These are phyloP conservation scores for Xylaria acuta DNA, from an alignment of 495 filamentous ascomycete species.

Conservation along the genomic window DNA sequence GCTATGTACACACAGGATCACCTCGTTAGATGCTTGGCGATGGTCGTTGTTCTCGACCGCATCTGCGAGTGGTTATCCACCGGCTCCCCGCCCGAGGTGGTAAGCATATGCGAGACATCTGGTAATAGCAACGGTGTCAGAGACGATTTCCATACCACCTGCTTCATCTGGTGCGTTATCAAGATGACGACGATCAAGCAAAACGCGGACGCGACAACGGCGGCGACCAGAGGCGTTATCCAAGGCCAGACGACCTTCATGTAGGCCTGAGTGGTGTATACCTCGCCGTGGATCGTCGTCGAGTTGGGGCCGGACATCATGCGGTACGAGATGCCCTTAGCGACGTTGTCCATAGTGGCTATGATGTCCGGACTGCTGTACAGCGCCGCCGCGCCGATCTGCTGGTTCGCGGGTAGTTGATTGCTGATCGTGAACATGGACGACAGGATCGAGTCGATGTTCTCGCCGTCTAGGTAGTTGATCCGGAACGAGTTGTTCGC, in stretches of 20 bases:
- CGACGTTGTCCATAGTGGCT: slow-evolving; percentile 10
- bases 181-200: not conserved
- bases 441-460: not conserved
- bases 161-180: not conserved
- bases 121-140: slow-evolving; percentile 8
- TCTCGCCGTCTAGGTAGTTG: slow-evolving; percentile 17
- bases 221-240: not conserved
- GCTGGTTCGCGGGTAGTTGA: not conserved
- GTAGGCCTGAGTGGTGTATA: not conserved
- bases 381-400: slow-evolving; percentile 10
- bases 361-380: not conserved
- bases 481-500: slow-evolving; percentile 16
- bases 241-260: slow-evolving; percentile 11
- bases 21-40: slow-evolving; percentile 10
- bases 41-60: slow-evolving; percentile 1
- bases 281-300: not conserved
- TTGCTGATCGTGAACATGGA: slow-evolving; percentile 6
- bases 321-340: slow-evolving; percentile 13
- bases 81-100: not conserved
- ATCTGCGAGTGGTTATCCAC: not conserved
- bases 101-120: slow-evolving; percentile 8
- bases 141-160: slow-evolving; percentile 13
- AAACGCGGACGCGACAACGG: not conserved
- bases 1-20: not conserved
- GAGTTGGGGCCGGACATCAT: slow-evolving; percentile 19